Conservation (phyloP, 768 basidiomycete genomes). For the Lentinula boryana region DNA sequence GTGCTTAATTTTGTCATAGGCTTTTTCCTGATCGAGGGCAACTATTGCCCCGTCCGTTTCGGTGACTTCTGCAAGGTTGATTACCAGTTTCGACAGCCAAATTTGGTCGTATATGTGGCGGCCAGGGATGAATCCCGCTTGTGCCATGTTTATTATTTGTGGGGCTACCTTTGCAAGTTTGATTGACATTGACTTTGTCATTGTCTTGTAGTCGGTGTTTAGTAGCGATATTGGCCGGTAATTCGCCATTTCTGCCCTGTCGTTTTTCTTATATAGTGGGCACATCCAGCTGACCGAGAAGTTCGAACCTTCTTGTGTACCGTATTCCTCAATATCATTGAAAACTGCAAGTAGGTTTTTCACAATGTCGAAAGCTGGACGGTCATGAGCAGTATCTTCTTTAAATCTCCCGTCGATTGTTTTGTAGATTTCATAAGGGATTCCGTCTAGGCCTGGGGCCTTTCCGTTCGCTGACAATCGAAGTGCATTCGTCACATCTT, state of each 20-base stretch:
- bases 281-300: slow-evolving; percentile 19
- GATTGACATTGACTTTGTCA: slow-evolving; percentile 8
- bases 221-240: slow-evolving; percentile 18
- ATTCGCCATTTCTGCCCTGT: slow-evolving; percentile 10
- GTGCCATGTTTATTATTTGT: slow-evolving; percentile 13
- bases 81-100: slow-evolving; percentile 3
- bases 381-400: too few species aligned
- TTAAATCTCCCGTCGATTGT: too few species aligned
- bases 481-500: too few species aligned
- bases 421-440: too few species aligned
- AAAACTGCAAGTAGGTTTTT: too few species aligned
- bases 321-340: too few species aligned
- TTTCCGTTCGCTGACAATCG: too few species aligned
- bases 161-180: slow-evolving; percentile 4
- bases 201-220: slow-evolving; percentile 24
- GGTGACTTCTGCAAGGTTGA: not conserved
- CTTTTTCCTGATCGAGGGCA: too few species aligned
- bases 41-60: not conserved
- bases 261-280: slow-evolving; percentile 26
- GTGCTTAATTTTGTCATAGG: not conserved
- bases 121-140: slow-evolving; percentile 10
- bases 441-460: too few species aligned
- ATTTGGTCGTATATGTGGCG: not conserved
- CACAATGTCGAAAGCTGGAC: too few species aligned
- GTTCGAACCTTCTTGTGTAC: too few species aligned